These are phyloP conservation scores for Holtermanniella nyarrowii DNA, from an alignment of 768 basidiomycete genomes.

Conservation along the genomic window DNA sequence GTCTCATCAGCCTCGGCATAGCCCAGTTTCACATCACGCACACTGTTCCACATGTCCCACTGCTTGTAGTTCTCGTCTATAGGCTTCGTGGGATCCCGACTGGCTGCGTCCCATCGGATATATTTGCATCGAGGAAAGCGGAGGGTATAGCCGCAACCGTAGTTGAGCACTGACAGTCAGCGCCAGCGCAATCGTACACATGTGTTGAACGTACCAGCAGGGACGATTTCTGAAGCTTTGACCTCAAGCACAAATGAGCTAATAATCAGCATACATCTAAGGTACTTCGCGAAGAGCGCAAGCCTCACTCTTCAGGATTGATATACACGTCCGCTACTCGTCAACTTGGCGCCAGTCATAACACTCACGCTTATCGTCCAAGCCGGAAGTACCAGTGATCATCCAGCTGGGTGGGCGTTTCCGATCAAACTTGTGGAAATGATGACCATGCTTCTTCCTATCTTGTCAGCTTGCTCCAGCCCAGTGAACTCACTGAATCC, in stretches of 20 bases:
- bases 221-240: constrained; percentile 83
- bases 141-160: constrained; percentile 77
- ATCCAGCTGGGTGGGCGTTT: constrained; percentile 61
- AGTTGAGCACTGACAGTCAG: constrained; percentile 52
- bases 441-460: constrained; percentile 48
- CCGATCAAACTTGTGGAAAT: constrained; percentile 69
- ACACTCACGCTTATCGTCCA: constrained; percentile 40
- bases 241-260: constrained; percentile 90
- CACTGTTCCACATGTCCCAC: constrained; percentile 42
- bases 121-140: constrained; percentile 78
- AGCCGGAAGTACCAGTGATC: constrained; percentile 22
- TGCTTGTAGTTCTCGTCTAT: constrained; percentile 46
- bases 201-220: constrained; percentile 48
- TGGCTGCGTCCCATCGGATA: constrained; percentile 60
- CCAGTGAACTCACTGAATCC: constrained; percentile 49
- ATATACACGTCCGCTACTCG: constrained; percentile 84
- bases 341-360: constrained; percentile 47
- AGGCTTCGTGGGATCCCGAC: constrained; percentile 17
- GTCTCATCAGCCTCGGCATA: background rate
- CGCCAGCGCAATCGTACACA: background rate
- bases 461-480: constrained; percentile 28
- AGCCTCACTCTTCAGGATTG: constrained; percentile 68
- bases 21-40: constrained; percentile 6
- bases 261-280: background rate
- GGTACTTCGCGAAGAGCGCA: background rate